Percentiles rank a stretch among this genome's conserved stretches.
phyloP scores from a whole-genome alignment of 2,329 filamentous ascomycete species.

The Fusarium equiseti region DNA sequence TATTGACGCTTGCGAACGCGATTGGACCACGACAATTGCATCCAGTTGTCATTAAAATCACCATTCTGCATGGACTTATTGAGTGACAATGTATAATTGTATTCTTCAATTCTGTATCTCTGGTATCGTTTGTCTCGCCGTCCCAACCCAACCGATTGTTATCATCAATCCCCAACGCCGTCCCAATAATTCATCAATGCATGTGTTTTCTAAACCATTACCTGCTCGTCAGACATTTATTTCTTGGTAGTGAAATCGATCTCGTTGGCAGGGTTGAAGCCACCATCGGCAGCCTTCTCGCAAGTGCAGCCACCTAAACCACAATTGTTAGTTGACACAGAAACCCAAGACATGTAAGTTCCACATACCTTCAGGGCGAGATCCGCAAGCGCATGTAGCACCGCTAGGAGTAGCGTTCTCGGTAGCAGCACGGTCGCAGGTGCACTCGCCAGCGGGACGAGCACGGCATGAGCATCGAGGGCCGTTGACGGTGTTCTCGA shows the following conservation, averaged over 20 bases:
- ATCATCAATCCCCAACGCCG: conserved; percentile 38
- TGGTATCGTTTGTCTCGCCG: conserved; percentile 28
- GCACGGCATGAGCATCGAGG: conserved; percentile 86
- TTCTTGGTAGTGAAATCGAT: conserved; percentile 83
- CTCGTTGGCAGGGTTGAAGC: conserved; percentile 75
- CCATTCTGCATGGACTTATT: neutral
- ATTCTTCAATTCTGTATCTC: conserved; percentile 22
- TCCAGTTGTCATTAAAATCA: too few relatives aligned
- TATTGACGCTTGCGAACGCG: neutral
- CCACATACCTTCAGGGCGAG: conserved; percentile 74
- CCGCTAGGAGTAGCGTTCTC: conserved; percentile 76
- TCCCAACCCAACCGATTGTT: conserved; percentile 13
- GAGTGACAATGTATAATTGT: neutral
- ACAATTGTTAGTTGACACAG: conserved; percentile 16
- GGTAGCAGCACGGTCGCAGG: conserved; percentile 76
- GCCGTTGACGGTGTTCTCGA: conserved; percentile 80
- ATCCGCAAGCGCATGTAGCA: conserved; percentile 80
- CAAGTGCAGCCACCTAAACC: conserved; percentile 79
- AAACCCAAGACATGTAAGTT: neutral
- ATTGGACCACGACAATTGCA: neutral
- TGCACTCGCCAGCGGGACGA: conserved; percentile 83
- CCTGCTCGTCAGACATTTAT: conserved; percentile 8
- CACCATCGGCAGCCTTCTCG: conserved; percentile 75
- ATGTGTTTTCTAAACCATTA: neutral
- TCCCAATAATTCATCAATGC: conserved; percentile 25